Base-by-base conservation (phyloP, 176 grass and related monocot species). In the Eragrostis nindensis region DNA sequence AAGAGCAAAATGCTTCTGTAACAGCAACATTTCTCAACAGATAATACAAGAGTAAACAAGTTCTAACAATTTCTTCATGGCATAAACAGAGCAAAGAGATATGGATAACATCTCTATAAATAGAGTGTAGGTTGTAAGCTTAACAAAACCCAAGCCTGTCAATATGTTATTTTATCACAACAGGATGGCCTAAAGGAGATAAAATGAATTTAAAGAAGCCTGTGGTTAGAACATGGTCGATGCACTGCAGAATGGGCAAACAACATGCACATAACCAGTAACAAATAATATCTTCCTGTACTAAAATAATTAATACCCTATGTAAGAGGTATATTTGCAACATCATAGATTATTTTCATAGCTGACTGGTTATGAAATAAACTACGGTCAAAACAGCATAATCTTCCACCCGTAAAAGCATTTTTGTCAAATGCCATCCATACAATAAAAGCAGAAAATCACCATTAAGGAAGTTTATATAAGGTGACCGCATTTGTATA, bases 1-100 rank as follows among this genome's bases (percentile, higher is more conserved):
- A 44, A 70, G 53, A 43, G 36, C 6, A 50, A 67, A 68, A 61
- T 44, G 8, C 60, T 70, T 4, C 9, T 53, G 18, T 24, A 62
- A 75, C 43, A 89, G 43, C 18, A 53, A 48, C 9, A 80, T 64
- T 76, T 75, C 63, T 39, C 60, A 18, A 21, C 68, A 80, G n/a
- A 56, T 17, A 12, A 52, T 5, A 84, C 74, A 80, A 2, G 49
- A 66, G 3, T 56, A 55, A 80, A 19, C 14, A 48, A 15, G 77
- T 39, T 57, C 73, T 73, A 46, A 72, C 57, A 38, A 47, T 57
- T n/a, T 72, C 13, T 63, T 62, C 10, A 52, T 42, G 55, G 36
- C 14, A 82, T 44, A 77, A 76, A 82, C 10, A 65, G 22, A 83
- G 38, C 19, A 11, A 56, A 56, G 49, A 11, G 41, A 39, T 41